phyloP scores from a whole-genome alignment of 2,329 filamentous ascomycete genomes.

The Orbilia blumenaviensis region DNA sequence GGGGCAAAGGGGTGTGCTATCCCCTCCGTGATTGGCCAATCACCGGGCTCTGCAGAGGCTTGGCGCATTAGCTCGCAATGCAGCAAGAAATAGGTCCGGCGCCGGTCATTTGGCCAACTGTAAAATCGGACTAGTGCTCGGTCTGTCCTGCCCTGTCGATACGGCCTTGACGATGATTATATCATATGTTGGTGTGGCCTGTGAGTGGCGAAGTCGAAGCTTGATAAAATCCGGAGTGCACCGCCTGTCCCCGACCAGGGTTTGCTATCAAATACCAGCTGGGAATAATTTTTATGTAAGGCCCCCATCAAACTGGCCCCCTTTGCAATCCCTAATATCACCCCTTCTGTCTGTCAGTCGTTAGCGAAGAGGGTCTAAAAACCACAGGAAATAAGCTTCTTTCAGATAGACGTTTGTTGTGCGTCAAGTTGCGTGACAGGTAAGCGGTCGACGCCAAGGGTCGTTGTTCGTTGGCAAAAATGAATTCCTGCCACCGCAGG shows the following conservation, averaged over 20 bases:
- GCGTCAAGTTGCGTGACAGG: conserved; percentile 35
- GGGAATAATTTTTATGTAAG: conserved; percentile 1
- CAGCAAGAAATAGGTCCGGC: conserved; percentile 52
- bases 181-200: conserved; percentile 26
- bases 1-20: conserved; percentile 39
- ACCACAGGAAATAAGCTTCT: conserved; percentile 39
- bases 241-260: conserved; percentile 38
- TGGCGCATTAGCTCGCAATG: conserved; percentile 53
- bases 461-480: conserved; percentile 48
- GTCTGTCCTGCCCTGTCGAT: conserved; percentile 51
- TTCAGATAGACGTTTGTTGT: conserved; percentile 27
- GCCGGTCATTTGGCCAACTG: conserved; percentile 50
- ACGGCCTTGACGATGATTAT: conserved; percentile 37
- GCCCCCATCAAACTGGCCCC: conserved; percentile 19
- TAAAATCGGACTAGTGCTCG: conserved; percentile 51
- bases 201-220: conserved; percentile 44
- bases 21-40: conserved; percentile 31
- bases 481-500: conserved; percentile 45
- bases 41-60: conserved; percentile 27
- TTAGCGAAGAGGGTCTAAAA: conserved; percentile 29
- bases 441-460: conserved; percentile 30
- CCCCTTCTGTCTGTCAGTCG: conserved; percentile 26
- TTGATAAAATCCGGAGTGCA: conserved; percentile 38
- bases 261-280: conserved; percentile 46
- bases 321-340: background rate